Base-by-base conservation (phyloP, 306 rosid species). In the Ammopiptanthus mongolicus region DNA sequence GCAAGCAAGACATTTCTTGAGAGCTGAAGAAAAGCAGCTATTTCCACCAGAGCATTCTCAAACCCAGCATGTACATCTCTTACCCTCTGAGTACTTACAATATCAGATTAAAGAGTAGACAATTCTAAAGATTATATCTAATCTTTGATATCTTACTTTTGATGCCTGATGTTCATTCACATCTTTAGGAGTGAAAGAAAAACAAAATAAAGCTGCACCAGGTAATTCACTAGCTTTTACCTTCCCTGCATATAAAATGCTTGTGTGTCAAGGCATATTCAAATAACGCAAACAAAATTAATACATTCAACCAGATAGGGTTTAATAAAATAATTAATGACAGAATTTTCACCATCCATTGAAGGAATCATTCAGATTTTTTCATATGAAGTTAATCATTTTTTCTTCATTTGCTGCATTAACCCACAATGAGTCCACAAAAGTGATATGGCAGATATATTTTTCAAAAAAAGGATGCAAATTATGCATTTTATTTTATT, bases 1-100 rank as follows among this genome's bases (percentile, higher is more conserved):
- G 96, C 97, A 37, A 90, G 82, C 85, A 86, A 78, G 81, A 91
- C 73, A 80, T 90, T 91, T 86, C 98, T 88, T 28, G 97, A 91
- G 51, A 95, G 96, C 79, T 90, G 93, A 83, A 95, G 93, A 75
- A 97, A 88, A 62, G 87, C 78, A 37, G 97, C 89, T 51, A 90
- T 75, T 87, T 91, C 97, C 76, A 79, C 84, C 75, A 90, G 76
- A 59, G 93, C 89, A 71, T 86, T 85, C 84, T 75, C 88, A 87
- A 86, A 95, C 78, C 75, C 90, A 73, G 93, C 77, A 69, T 88
- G 93, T 61, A 86, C 82, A 80, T 84, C 88, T 74, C 71, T 78
- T 78, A 78, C 74, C 76, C 86, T 87, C 97, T 91, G 81, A 65
- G 79, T 69, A 67, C 42, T 22, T 56, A 53, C 51, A 76, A 44